A percentile compares a stretch with the other conserved stretches of the same genome.
These are phyloP conservation scores for Mycena pura DNA, from an alignment of 768 basidiomycete species.

Conservation along the genomic window DNA sequence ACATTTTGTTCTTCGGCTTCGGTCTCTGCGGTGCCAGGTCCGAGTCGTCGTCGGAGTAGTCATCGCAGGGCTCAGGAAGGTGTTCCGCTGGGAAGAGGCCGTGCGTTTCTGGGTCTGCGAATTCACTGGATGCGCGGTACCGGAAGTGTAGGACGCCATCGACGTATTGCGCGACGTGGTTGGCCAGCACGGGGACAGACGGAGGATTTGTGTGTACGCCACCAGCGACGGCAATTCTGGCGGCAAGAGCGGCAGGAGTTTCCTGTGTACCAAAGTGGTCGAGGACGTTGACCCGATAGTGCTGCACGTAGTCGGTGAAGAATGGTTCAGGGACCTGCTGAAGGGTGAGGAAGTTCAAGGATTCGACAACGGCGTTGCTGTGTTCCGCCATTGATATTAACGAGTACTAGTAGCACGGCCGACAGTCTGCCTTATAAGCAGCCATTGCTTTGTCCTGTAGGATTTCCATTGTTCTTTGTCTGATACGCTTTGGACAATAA, in stretches of 20 bases:
- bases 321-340: conserved; percentile 17
- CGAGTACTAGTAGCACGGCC: not conserved
- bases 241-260: not conserved
- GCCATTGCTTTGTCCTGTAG: not conserved
- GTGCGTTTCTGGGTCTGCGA: not conserved
- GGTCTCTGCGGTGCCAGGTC: not conserved
- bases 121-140: not conserved
- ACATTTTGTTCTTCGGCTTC: not conserved
- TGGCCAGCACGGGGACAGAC: not conserved
- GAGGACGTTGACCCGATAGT: not conserved
- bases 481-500: conserved; percentile 11
- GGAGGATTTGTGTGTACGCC: not conserved
- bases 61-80: conserved; percentile 3
- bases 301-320: conserved; percentile 11
- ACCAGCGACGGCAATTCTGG: not conserved
- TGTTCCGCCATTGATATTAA: too few species aligned
- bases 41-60: conserved; percentile 5
- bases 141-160: conserved; percentile 6
- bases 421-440: not conserved
- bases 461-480: not conserved
- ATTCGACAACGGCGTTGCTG: not conserved
- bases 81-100: not conserved
- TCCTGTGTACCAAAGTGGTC: not conserved
- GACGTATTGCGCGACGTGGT: not conserved
- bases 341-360: not conserved